Conservation (phyloP, 192 early-diverging fungal species). For the Rhizophagus sp. region DNA sequence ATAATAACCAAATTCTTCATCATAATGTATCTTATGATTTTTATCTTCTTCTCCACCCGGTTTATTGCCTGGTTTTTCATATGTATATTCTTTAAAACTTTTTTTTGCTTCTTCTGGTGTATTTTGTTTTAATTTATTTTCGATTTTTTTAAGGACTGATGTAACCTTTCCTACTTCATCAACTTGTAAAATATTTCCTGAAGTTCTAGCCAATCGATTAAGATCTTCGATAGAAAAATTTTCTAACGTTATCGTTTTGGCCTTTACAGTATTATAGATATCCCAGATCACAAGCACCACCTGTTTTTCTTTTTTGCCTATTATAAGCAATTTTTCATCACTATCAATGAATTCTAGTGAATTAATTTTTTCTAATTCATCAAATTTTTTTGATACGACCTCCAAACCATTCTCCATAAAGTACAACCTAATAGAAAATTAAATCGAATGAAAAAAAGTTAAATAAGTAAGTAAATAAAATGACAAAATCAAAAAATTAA, state of each 20-base stretch:
- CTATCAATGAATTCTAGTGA: not conserved
- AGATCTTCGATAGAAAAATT: not conserved
- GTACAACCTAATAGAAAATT: not conserved
- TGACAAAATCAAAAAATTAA: no score
- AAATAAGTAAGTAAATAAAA: no score
- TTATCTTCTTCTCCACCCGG: no score
- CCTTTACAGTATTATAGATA: not conserved
- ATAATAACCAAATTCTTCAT: not conserved
- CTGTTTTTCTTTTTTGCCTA: not conserved
- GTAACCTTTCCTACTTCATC: not conserved
- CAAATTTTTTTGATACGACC: not conserved
- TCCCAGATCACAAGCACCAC: not conserved
- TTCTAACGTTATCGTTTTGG: not conserved
- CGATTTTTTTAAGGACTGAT: not conserved
- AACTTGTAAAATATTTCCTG: not conserved
- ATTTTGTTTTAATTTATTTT: not conserved
- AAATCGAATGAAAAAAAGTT: no score
- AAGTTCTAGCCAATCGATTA: not conserved
- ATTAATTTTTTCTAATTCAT: not conserved
- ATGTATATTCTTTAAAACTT: no score
- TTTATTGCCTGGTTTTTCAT: no score
- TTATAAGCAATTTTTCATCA: not conserved
- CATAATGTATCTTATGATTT: no score
- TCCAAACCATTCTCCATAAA: not conserved
- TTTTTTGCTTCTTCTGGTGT: no score